phyloP scores from a whole-genome alignment of 177 flowering plant genomes.

The Telopea speciosissima region DNA sequence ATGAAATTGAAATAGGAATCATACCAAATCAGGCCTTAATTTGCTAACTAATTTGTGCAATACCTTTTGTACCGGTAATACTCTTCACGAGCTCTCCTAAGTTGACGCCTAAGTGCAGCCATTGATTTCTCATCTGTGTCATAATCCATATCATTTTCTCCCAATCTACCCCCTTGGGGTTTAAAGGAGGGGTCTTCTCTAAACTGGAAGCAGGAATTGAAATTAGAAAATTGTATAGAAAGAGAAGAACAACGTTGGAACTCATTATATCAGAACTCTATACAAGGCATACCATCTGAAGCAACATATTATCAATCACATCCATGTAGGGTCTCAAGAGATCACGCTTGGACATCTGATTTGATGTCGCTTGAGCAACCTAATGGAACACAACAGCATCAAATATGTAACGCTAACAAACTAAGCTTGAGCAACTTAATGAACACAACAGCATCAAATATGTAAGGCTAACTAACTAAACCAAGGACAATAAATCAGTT shows the following conservation, averaged over 20 bases:
- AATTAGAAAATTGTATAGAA: background rate
- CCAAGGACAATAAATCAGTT: background rate
- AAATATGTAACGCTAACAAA: background rate
- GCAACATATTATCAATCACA: constrained; percentile 81
- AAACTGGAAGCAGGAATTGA: constrained; percentile 37
- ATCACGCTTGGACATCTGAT: constrained; percentile 96
- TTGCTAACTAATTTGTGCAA: background rate
- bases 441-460: constrained; percentile 2
- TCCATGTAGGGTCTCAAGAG: constrained; percentile 89
- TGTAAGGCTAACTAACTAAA: background rate
- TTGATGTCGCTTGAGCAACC: constrained; percentile 99
- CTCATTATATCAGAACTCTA: background rate
- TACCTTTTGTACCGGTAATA: constrained; percentile 95
- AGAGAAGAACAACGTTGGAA: background rate
- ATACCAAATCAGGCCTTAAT: no score
- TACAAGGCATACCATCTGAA: constrained; percentile 52
- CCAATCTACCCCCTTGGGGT: constrained; percentile 95
- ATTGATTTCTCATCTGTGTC: constrained; percentile 97
- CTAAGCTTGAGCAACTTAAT: constrained; percentile 95
- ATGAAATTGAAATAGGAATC: no score
- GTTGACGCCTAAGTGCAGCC: constrained; percentile 94
- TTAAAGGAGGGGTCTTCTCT: constrained; percentile 91
- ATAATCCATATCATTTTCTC: constrained; percentile 99
- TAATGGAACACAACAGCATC: constrained; percentile 17
- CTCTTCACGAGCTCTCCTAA: constrained; percentile 80